Conservation (phyloP, 805 yeast species). For the Metschnikowia bowlesiae region DNA sequence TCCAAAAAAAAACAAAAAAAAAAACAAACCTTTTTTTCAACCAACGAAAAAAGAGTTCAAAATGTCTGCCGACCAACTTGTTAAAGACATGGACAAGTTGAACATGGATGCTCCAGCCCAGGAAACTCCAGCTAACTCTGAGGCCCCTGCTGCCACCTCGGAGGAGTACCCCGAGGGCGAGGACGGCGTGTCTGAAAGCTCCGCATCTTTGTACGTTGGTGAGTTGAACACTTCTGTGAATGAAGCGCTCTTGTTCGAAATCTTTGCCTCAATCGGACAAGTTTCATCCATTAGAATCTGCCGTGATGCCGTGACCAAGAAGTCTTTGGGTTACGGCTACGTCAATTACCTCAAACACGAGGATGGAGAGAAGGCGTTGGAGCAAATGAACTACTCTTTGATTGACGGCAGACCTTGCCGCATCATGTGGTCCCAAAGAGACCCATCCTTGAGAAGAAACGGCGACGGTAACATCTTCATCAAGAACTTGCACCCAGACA, state of each 20-base stretch:
- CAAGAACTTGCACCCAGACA: slow-evolving; percentile 96
- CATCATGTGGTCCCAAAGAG: slow-evolving; percentile 99
- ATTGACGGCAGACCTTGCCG: slow-evolving; percentile 97
- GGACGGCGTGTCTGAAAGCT: slow-evolving; percentile 45
- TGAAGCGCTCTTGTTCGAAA: slow-evolving; percentile 91
- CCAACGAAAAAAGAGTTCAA: slow-evolving; percentile 14
- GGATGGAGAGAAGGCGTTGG: slow-evolving; percentile 92
- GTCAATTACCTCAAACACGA: slow-evolving; percentile 87
- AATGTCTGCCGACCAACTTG: slow-evolving; percentile 40
- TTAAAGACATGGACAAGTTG: slow-evolving; percentile 47
- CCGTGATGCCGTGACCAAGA: slow-evolving; percentile 96
- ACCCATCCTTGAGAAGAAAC: slow-evolving; percentile 89
- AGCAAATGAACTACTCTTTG: slow-evolving; percentile 88
- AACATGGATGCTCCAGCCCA: slow-evolving; percentile 35
- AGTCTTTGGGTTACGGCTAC: slow-evolving; percentile 96
- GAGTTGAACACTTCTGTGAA: slow-evolving; percentile 90
- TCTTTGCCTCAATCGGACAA: slow-evolving; percentile 91
- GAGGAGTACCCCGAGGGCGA: slow-evolving; percentile 28
- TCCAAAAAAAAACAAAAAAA: slow-evolving; percentile 12
- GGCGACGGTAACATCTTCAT: slow-evolving; percentile 97
- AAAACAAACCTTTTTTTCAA: slow-evolving; percentile 5
- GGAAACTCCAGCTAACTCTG: slow-evolving; percentile 23
- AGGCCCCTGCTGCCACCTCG: slow-evolving; percentile 28
- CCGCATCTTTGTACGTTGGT: slow-evolving; percentile 94
- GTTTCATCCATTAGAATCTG: slow-evolving; percentile 97